These are phyloP conservation scores for Vaccinium myrtillus DNA, from an alignment of 148 eudicot species.

Conservation along the genomic window DNA sequence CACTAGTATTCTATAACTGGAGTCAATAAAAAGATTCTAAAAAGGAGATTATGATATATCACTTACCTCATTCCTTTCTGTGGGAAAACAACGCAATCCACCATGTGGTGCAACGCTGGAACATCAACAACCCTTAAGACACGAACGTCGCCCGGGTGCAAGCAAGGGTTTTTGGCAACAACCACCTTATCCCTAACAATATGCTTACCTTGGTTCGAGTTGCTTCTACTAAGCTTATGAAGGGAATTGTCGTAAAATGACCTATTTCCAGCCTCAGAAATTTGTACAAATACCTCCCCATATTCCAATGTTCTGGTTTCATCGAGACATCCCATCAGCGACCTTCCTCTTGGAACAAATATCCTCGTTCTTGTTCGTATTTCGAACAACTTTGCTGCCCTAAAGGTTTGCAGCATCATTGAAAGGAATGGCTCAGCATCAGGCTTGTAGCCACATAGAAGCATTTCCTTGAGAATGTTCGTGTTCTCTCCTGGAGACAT, in stretches of 20 bases:
- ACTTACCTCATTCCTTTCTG: slow-evolving; percentile 25
- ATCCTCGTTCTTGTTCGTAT: slow-evolving; percentile 28
- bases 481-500: slow-evolving; percentile 45
- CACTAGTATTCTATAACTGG: not conserved
- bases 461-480: slow-evolving; percentile 31
- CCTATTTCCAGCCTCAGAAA: slow-evolving; percentile 19
- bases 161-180: slow-evolving; percentile 31
- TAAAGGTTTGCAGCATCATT: slow-evolving; percentile 29
- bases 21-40: not conserved
- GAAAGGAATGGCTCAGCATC: slow-evolving; percentile 26
- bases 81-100: slow-evolving; percentile 28
- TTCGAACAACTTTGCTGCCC: slow-evolving; percentile 27
- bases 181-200: slow-evolving; percentile 18
- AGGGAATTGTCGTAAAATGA: slow-evolving; percentile 24
- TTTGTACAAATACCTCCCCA: slow-evolving; percentile 30
- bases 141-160: slow-evolving; percentile 26
- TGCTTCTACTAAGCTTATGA: not conserved
- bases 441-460: slow-evolving; percentile 30
- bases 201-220: slow-evolving; percentile 4
- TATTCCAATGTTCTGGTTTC: slow-evolving; percentile 30
- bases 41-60: not conserved
- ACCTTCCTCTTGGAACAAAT: slow-evolving; percentile 25
- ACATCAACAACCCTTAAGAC: slow-evolving; percentile 23
- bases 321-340: slow-evolving; percentile 29
- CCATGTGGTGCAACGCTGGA: slow-evolving; percentile 28